Percentiles rank a stretch among this genome's conserved stretches.
phyloP scores from a whole-genome alignment of 2,329 filamentous ascomycete species.

The Neonectria hederae region DNA sequence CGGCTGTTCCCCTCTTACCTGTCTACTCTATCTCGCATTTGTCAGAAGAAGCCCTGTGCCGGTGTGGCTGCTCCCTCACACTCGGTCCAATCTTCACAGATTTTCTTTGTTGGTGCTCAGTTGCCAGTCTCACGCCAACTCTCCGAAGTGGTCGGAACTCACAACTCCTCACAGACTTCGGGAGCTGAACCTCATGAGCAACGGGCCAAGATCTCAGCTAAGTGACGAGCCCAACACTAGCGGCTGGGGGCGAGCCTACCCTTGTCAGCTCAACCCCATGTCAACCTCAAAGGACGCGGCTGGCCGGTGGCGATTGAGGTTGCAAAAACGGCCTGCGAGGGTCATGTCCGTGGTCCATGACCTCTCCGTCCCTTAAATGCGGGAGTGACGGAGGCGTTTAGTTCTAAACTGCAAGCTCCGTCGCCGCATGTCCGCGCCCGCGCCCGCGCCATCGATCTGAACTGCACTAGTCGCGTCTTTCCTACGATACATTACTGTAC shows the following conservation, averaged over 20 bases:
- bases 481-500: neutral
- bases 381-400: constrained; percentile 1
- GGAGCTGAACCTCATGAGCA: constrained; percentile 30
- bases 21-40: neutral
- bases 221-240: constrained; percentile 24
- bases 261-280: constrained; percentile 19
- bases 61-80: neutral
- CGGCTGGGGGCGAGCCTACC: constrained; percentile 13
- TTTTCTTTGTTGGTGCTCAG: neutral
- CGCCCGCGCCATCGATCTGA: constrained; percentile 7
- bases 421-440: constrained; percentile 19
- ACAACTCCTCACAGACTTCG: neutral
- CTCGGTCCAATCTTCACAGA: neutral
- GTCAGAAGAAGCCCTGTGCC: neutral
- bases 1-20: neutral
- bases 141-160: neutral
- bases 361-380: constrained; percentile 7
- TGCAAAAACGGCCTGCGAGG: neutral
- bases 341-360: neutral
- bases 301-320: constrained; percentile 1
- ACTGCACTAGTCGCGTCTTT: constrained; percentile 4
- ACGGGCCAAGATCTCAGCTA: constrained; percentile 25
- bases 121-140: neutral
- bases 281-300: constrained; percentile 15
- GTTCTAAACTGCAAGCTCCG: constrained; percentile 9